Conservation (phyloP, 305 asterid species). For the Fraxinus albicans region DNA sequence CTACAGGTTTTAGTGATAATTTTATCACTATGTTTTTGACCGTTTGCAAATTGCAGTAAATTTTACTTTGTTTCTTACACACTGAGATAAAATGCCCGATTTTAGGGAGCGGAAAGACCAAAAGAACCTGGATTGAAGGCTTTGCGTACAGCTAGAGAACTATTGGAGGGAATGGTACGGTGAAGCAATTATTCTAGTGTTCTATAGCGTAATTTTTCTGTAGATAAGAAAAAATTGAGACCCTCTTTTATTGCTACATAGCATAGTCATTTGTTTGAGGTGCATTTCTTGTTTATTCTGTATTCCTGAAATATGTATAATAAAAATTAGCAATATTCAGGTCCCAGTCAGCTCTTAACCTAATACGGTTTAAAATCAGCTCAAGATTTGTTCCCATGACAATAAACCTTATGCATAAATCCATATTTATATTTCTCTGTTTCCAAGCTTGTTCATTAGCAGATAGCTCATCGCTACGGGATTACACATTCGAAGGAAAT, state of each 20-base stretch:
- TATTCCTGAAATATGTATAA: background rate
- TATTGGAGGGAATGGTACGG: conserved; percentile 85
- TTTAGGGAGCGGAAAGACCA: conserved; percentile 80
- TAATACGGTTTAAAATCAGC: background rate
- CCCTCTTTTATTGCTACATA: background rate
- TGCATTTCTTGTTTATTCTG: background rate
- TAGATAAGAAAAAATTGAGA: background rate
- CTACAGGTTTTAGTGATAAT: conserved; percentile 50
- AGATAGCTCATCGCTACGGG: background rate
- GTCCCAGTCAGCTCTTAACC: background rate
- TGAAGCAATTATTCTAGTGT: conserved; percentile 7
- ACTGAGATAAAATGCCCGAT: conserved; percentile 14
- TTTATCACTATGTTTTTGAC: background rate
- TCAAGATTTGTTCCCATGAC: background rate
- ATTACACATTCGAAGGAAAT: background rate
- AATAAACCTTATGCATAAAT: background rate
- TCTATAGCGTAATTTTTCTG: conserved; percentile 10
- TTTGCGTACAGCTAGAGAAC: conserved; percentile 84
- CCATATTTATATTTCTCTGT: background rate
- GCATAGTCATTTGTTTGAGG: conserved; percentile 8
- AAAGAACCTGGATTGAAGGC: conserved; percentile 79
- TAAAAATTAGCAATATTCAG: background rate
- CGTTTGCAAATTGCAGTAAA: conserved; percentile 14
- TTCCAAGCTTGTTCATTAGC: background rate
- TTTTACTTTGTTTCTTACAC: conserved; percentile 10